Conservation (phyloP, 257 asterid species). For the Lantana camara region DNA sequence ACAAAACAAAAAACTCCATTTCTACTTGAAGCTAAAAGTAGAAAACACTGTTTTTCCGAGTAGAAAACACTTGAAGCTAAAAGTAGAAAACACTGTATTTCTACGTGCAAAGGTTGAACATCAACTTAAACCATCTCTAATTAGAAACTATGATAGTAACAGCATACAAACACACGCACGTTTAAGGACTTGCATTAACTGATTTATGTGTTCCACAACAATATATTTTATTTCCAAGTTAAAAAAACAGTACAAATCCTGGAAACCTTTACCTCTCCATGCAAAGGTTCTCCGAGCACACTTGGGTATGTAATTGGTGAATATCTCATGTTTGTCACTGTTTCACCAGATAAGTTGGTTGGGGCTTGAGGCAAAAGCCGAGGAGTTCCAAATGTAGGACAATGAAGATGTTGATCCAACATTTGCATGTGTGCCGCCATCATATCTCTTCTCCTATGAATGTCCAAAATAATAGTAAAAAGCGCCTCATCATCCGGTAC, state of each 20-base stretch:
- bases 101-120: background rate
- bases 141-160: background rate
- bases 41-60: too few species aligned
- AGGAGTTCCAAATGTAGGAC: slow-evolving; percentile 97
- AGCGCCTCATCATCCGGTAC: slow-evolving; percentile 98
- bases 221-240: too few species aligned
- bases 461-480: slow-evolving; percentile 89
- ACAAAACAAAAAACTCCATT: too few species aligned
- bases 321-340: slow-evolving; percentile 76
- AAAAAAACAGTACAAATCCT: slow-evolving; percentile 14
- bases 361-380: slow-evolving; percentile 89
- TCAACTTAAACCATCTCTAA: background rate
- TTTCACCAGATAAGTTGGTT: slow-evolving; percentile 71
- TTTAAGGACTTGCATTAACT: too few species aligned
- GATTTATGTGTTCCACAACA: slow-evolving; percentile 10
- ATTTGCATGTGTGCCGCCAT: slow-evolving; percentile 98
- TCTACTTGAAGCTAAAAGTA: too few species aligned
- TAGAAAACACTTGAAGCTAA: too few species aligned
- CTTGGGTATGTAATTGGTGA: slow-evolving; percentile 97
- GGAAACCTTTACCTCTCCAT: slow-evolving; percentile 80
- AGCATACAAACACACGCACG: too few species aligned
- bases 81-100: too few species aligned
- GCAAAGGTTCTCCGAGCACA: slow-evolving; percentile 98
- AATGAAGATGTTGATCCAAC: slow-evolving; percentile 97
- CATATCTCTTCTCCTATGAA: slow-evolving; percentile 93